Percentiles rank a stretch among this genome's conserved stretches.
phyloP scores from a whole-genome alignment of 805 yeast genomes.

The Cephaloascus albidus region DNA sequence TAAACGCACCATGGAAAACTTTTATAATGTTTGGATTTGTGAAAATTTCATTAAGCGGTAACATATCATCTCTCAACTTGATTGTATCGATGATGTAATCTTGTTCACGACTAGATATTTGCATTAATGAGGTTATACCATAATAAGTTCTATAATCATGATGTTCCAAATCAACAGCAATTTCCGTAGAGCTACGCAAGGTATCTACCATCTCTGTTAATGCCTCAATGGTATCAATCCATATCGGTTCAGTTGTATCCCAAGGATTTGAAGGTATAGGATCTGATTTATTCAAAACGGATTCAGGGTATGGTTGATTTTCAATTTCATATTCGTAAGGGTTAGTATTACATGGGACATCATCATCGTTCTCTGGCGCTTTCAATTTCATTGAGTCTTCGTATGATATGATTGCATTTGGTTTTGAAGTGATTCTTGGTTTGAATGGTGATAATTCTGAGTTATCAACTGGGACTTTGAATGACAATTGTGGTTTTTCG shows the following conservation, averaged over 20 bases:
- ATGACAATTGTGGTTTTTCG: constrained; percentile 62
- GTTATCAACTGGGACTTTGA: constrained; percentile 55
- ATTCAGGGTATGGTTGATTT: constrained; percentile 56
- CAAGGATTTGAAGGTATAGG: constrained; percentile 54
- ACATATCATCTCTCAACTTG: constrained; percentile 63
- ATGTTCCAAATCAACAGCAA: constrained; percentile 94
- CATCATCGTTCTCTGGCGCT: constrained; percentile 21
- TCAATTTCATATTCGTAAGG: constrained; percentile 78
- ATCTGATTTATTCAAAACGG: constrained; percentile 26
- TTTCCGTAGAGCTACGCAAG: constrained; percentile 42
- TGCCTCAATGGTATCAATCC: constrained; percentile 57
- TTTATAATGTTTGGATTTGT: constrained; percentile 76
- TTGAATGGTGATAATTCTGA: constrained; percentile 62
- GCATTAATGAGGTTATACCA: constrained; percentile 91
- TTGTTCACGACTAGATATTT: constrained; percentile 68
- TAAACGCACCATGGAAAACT: constrained; percentile 92
- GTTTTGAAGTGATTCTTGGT: constrained; percentile 67
- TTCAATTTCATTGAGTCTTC: constrained; percentile 34
- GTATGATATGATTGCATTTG: constrained; percentile 51
- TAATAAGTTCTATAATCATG: constrained; percentile 86
- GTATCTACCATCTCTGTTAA: constrained; percentile 46
- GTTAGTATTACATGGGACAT: constrained; percentile 59
- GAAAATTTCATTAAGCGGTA: constrained; percentile 60
- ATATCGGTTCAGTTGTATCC: constrained; percentile 52
- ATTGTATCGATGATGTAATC: constrained; percentile 89